Evolutionary conservation across 2,329 filamentous ascomycete species (phyloP).

Genomic region (Ascochyta clinopodiicola): DNA sequence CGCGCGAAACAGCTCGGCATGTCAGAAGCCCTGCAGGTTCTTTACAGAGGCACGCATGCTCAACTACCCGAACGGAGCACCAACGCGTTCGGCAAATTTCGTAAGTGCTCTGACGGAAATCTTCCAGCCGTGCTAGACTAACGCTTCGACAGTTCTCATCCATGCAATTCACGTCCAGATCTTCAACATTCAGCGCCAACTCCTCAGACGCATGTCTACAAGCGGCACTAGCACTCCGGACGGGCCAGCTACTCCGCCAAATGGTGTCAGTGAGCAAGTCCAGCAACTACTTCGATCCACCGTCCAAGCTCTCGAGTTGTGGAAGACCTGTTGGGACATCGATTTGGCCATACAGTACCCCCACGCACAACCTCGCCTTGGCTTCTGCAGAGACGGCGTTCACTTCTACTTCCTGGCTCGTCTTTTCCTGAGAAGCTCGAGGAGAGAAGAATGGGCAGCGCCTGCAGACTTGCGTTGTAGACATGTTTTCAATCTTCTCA

Average conservation of each 20-base stretch:
- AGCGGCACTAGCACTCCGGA: constrained; percentile 64
- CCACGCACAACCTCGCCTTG: constrained; percentile 65
- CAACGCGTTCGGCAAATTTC: constrained; percentile 75
- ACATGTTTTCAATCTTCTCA: constrained; percentile 67
- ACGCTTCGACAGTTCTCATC: constrained; percentile 61
- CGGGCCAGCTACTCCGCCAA: constrained; percentile 54
- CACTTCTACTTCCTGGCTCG: constrained; percentile 77
- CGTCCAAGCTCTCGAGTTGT: constrained; percentile 68
- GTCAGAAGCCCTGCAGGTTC: constrained; percentile 64
- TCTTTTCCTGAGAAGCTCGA: constrained; percentile 67
- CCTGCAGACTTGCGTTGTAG: constrained; percentile 66
- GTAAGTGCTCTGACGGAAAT: constrained; percentile 16
- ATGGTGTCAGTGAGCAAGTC: constrained; percentile 52
- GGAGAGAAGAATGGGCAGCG: constrained; percentile 60
- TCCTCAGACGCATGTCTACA: constrained; percentile 40
- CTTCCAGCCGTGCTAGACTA: constrained; percentile 3
- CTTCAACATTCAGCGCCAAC: constrained; percentile 58
- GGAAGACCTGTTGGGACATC: constrained; percentile 74
- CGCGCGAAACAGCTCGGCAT: constrained; percentile 70
- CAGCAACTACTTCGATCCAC: constrained; percentile 58
- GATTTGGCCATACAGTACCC: constrained; percentile 74
- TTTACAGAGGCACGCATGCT: constrained; percentile 64
- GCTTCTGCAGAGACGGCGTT: constrained; percentile 74
- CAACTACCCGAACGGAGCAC: constrained; percentile 70
- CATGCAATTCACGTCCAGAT: constrained; percentile 72